Percentiles rank a stretch among this genome's conserved stretches.
phyloP scores from a whole-genome alignment of 108 stramenopile genomes.

The Schizochytrium sp. region DNA sequence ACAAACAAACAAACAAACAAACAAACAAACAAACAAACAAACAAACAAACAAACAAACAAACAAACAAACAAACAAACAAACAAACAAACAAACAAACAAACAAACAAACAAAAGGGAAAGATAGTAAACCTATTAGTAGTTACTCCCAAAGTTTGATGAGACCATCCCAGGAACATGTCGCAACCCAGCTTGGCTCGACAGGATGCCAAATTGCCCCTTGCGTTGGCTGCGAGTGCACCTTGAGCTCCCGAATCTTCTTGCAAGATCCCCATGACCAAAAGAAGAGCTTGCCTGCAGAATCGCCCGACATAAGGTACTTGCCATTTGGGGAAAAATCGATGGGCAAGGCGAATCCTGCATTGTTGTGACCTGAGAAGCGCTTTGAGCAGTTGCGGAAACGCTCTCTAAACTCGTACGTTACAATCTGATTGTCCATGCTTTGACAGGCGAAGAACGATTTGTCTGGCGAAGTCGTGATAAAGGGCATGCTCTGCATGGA shows the following conservation, averaged over 20 bases:
- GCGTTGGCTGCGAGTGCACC: conserved; percentile 84
- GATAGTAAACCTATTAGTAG: no score
- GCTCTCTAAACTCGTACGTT: conserved; percentile 71
- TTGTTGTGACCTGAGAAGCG: conserved; percentile 84
- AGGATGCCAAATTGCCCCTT: conserved; percentile 91
- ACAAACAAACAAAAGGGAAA: no score
- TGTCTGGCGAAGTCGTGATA: conserved; percentile 71
- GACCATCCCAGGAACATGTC: conserved; percentile 96
- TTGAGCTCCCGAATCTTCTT: conserved; percentile 37
- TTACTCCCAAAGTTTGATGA: conserved; percentile 95
- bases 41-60: no score
- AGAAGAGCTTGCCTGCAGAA: conserved; percentile 78
- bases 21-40: no score
- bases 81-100: no score
- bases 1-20: no score
- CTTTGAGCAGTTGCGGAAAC: conserved; percentile 77
- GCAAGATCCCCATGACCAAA: conserved; percentile 89
- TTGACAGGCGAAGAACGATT: conserved; percentile 72
- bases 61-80: no score
- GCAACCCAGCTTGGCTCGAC: conserved; percentile 79
- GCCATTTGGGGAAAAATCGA: conserved; percentile 82
- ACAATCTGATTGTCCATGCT: conserved; percentile 87
- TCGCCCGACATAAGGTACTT: conserved; percentile 87
- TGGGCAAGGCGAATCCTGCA: conserved; percentile 92
- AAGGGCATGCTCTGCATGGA: conserved; percentile 96